Percentiles rank a stretch among this genome's conserved stretches.
phyloP scores from a whole-genome alignment of 768 basidiomycete species.

The Artomyces pyxidatus region DNA sequence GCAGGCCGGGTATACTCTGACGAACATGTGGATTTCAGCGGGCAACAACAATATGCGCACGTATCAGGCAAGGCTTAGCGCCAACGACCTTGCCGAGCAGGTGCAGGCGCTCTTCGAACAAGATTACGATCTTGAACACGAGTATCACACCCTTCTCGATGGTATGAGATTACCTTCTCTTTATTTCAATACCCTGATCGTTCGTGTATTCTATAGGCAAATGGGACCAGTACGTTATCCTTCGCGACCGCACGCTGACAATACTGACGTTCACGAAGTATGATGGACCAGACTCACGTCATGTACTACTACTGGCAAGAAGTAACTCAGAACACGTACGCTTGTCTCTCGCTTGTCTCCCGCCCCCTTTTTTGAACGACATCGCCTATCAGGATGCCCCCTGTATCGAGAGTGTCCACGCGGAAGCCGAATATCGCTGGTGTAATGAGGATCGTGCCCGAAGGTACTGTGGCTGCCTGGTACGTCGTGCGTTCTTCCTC shows the following conservation, averaged over 20 bases:
- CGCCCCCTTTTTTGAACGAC: background rate
- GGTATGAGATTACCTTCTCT: constrained; percentile 26
- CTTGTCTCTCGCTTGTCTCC: background rate
- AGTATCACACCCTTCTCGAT: constrained; percentile 52
- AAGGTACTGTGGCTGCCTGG: constrained; percentile 57
- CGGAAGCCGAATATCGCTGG: constrained; percentile 52
- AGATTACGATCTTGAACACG: constrained; percentile 51
- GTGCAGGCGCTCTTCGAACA: constrained; percentile 50
- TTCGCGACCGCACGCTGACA: background rate
- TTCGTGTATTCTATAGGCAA: constrained; percentile 35
- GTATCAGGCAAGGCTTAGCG: constrained; percentile 53
- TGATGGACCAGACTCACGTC: constrained; percentile 69
- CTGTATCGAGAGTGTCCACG: constrained; percentile 40
- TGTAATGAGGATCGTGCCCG: constrained; percentile 55
- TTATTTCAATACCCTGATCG: background rate
- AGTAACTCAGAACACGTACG: constrained; percentile 54
- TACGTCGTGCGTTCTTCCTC: constrained; percentile 18
- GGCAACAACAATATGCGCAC: constrained; percentile 55
- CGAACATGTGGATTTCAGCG: constrained; percentile 48
- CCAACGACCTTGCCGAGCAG: constrained; percentile 47
- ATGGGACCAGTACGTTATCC: constrained; percentile 49
- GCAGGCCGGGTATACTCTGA: constrained; percentile 48
- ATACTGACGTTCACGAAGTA: constrained; percentile 18
- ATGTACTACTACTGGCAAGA: constrained; percentile 69
- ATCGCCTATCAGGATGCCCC: constrained; percentile 39